A percentile compares a stretch with the other conserved stretches of the same genome.
Conservation (phyloP, 2,329 filamentous ascomycete genomes). For the Raffaelea arxii region DNA sequence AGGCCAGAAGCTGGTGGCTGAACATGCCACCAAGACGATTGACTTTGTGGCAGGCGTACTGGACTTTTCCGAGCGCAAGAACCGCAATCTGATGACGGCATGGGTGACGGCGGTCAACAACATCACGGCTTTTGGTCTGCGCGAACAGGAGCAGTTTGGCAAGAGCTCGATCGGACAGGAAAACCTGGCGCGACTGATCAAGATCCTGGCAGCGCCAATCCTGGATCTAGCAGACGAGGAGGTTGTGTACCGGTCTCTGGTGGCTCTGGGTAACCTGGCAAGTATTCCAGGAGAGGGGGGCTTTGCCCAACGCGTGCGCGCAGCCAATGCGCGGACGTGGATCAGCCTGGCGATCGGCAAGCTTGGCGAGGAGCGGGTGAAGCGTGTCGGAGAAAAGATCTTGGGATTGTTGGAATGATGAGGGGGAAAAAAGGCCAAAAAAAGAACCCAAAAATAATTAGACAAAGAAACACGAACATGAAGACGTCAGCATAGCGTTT, state of each 20-base stretch:
- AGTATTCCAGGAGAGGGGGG: constrained; percentile 30
- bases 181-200: constrained; percentile 32
- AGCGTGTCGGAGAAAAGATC: constrained; percentile 13
- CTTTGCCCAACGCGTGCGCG: constrained; percentile 13
- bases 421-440: not conserved
- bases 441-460: not conserved
- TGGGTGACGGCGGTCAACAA: constrained; percentile 78
- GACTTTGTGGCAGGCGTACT: constrained; percentile 54
- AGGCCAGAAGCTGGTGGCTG: constrained; percentile 57
- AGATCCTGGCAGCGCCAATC: constrained; percentile 52
- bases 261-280: constrained; percentile 69
- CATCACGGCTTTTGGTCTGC: constrained; percentile 61
- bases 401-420: constrained; percentile 3
- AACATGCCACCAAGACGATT: constrained; percentile 48
- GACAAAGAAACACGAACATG: not conserved
- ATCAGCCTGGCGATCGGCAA: constrained; percentile 28
- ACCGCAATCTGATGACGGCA: constrained; percentile 76
- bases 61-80: constrained; percentile 44
- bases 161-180: constrained; percentile 31
- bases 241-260: constrained; percentile 70
- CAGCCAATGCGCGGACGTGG: constrained; percentile 25
- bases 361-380: constrained; percentile 36
- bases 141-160: constrained; percentile 29
- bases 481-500: no score
- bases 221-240: constrained; percentile 65